Evolutionary conservation across 768 basidiomycete genomes (phyloP), one percentile per base, ranked within the genome.

Genomic region (Tulasnella sp.): DNA sequence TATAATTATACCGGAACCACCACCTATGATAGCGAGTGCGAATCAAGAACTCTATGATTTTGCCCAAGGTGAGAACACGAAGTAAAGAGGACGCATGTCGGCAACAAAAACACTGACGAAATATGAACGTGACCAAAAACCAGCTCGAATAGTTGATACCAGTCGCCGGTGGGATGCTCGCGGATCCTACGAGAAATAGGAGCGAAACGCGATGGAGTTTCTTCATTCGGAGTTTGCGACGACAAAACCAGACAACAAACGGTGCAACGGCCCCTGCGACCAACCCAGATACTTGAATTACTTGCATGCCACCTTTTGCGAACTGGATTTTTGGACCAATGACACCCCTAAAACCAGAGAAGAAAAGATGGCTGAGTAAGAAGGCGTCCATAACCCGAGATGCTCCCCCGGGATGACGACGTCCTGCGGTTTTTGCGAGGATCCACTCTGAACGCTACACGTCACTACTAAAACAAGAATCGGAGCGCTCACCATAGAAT

Each of bases 1-100:
- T 81, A 78, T 86, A 87, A 77, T 86, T 87, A 83, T 84, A 87
- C 83, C 86, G 86, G 22, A 84, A 84, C 86, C 86, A 87, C 86
- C 85, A 86, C 4, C 82, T 82, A 79, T 86, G 86, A 67, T 81
- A 77, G 0, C 81, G 80, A 25, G 84, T 82, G 9, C 86, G 83
- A 9, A 86, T 72, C 69, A 83, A 76, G 79, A 83, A 87, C 78
- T 87, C 84, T 84, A 37, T 14, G 31, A 38, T 14, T 25, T 67
- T 52, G 17, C 3, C n/a, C 19, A 12, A 42, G 37, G 29, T 22
- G 17, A 29, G n/a, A 42, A 75, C 29, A 38, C 38, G 49, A 31
- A 38, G 73, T 54, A n/a, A n/a, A n/a, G n/a, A n/a, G n/a, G n/a
- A n/a, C n/a, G n/a, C n/a, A n/a, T n/a, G n/a, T n/a, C n/a, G n/a